Evolutionary conservation across 2,329 filamentous ascomycete species (phyloP), one percentile per base, ranked within the genome.

Genomic region (Colletotrichum gloeosporioides): DNA sequence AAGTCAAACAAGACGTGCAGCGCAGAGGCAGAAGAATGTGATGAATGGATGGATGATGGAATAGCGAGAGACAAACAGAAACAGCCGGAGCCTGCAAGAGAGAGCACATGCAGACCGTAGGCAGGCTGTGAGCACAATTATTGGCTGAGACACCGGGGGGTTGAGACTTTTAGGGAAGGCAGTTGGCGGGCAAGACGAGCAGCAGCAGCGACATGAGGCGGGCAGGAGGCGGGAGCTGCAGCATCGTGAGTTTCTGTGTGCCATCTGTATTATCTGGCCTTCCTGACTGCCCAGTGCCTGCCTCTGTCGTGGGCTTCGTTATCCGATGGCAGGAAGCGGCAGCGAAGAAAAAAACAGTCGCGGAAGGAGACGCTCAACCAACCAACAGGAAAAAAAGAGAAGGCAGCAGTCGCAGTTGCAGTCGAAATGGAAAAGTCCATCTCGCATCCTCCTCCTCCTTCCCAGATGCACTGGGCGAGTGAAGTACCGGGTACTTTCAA

Each of bases 1-100:
- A 76, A 72, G 75, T 72, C 73, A 66, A 76, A 72, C 62, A 77
- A 49, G 73, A 69, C 57, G 69, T 72, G 73, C 75, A 77, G 73
- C 27, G 59, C 49, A 76, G 44, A n/a, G 34, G 22, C 18, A 64
- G n/a, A 29, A 68, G 31, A 64, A 59, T 76, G 64, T 31, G 73
- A 76, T 65, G 57, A 76, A 53, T 71, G 69, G 39, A 34, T 27
- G 36, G 27, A 64, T 64, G 59, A 49, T 32, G 59, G 66, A 74
- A 74, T 71, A 18, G 44, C 27, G 32, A 64, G 55, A 73, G 69
- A 63, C 62, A 69, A 76, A 57, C 55, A 73, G 69, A 76, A 76
- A 73, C 73, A 76, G 34, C 29, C 55, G 32, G 55, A 63, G 39
- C 31, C 32, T 68, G 69, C 49, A 68, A 59, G 55, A 59, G 36